Base-by-base conservation (phyloP, 1,284 basidiomycete species). In the Ceratobasidium sp. region DNA sequence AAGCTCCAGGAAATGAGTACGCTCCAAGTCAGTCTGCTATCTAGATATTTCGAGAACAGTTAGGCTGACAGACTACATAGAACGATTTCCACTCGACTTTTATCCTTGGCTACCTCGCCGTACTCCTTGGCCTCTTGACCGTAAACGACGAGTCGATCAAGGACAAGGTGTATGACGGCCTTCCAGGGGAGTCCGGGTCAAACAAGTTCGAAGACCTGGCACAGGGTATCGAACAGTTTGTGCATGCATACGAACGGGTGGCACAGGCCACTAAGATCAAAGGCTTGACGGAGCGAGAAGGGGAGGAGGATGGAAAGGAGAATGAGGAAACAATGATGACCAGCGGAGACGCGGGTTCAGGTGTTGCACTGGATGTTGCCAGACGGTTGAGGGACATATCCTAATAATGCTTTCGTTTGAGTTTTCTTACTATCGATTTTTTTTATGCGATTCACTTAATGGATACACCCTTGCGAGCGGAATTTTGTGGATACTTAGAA, bases 201-300 rank as follows among this genome's bases (percentile, higher is more conserved):
- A 67, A 67, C 64, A 67, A 67, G 51, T 67, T 67, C 16, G 64
- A 67, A 56, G 64, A 67, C 14, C 49, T 67, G 51, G 64, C 64
- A 16, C 64, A 67, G 28, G 44, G 64, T 25, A 67, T 67, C 25
- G 64, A 67, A 25, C 64, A 67, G 38, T 67, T 67, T 25, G 64
- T 67, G 4, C 64, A 67, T 44, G 64, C 64, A 9, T 67, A 67
- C 38, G 64, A 67, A 44, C 49, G 33, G 48, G 64, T 67, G 1
- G 64, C 64, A 18, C 64, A 56, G 25, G 64, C 64, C 42, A 33
- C 46, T 44, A 67, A 67, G 38, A 16, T 67, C 21, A 49, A 51
- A 14, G 36, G 36, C 36, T 1, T 38, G 36, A 23, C 42, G 25
- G 42, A 62, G 8, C 49, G 38, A n/a, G 51, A 67, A 21, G 38